These are phyloP conservation scores for Globisporangium alternatum DNA, from an alignment of 352 stramenopile genomes.

Conservation along the genomic window DNA sequence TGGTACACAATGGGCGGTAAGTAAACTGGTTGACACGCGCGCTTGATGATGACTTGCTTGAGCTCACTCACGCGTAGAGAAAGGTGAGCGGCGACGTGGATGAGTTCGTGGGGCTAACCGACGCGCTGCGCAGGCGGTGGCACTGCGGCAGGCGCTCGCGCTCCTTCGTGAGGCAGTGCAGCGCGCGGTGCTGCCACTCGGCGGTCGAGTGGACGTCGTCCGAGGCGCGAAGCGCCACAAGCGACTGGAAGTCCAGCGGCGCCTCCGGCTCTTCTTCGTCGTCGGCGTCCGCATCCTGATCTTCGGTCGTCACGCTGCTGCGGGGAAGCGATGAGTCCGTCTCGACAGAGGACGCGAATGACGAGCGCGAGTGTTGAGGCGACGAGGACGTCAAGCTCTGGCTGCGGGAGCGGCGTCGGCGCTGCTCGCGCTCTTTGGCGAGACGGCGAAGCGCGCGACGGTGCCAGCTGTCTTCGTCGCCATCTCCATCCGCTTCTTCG, in stretches of 20 bases:
- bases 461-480: constrained; percentile 29
- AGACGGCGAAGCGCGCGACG: constrained; percentile 36
- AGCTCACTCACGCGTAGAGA: neutral
- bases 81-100: constrained; percentile 32
- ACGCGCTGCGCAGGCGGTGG: constrained; percentile 7
- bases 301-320: neutral
- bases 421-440: constrained; percentile 34
- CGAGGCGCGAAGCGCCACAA: constrained; percentile 24
- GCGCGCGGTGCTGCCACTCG: constrained; percentile 27
- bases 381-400: neutral
- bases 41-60: neutral
- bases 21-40: neutral
- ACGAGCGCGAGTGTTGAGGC: constrained; percentile 1
- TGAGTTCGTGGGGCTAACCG: constrained; percentile 22
- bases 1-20: no score
- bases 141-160: constrained; percentile 22
- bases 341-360: constrained; percentile 14
- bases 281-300: neutral
- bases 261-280: constrained; percentile 9
- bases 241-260: constrained; percentile 24
- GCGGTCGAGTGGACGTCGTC: constrained; percentile 20
- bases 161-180: constrained; percentile 34
- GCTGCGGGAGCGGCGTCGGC: neutral
- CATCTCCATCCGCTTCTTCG: constrained; percentile 14
- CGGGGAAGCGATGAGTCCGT: neutral